Conservation (phyloP, 371 early-diverging fungal genomes). For the Lichtheimia ramosa region DNA sequence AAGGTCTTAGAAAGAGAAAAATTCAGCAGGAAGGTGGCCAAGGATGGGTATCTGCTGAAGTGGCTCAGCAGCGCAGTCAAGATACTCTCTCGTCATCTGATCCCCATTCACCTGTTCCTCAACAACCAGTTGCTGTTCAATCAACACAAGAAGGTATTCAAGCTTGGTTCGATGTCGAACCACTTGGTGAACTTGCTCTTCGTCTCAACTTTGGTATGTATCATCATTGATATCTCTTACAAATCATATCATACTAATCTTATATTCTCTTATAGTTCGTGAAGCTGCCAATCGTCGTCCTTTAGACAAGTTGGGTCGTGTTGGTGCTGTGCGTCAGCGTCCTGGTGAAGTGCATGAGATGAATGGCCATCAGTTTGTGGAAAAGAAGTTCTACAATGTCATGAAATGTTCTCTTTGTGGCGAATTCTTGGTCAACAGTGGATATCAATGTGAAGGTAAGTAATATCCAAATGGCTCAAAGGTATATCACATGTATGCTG, state of each 20-base stretch:
- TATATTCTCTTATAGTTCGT: conserved; percentile 22
- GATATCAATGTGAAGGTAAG: conserved; percentile 90
- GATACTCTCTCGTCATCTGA: neutral
- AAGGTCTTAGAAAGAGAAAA: conserved; percentile 73
- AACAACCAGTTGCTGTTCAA: conserved; percentile 14
- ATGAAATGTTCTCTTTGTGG: conserved; percentile 95
- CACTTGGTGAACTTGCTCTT: conserved; percentile 83
- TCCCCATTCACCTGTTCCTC: conserved; percentile 11
- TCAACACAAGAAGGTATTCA: conserved; percentile 64
- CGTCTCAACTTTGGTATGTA: conserved; percentile 77
- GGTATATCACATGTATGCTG: neutral
- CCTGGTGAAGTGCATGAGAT: conserved; percentile 79
- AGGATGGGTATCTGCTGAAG: conserved; percentile 52
- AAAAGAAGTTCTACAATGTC: conserved; percentile 87
- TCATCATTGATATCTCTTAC: neutral
- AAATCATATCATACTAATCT: neutral
- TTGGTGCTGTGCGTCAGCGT: conserved; percentile 87
- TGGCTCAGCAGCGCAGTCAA: conserved; percentile 31
- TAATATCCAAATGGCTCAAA: neutral
- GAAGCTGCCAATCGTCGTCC: conserved; percentile 57
- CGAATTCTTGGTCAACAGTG: conserved; percentile 87
- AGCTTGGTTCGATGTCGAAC: conserved; percentile 91
- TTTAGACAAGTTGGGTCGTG: conserved; percentile 78
- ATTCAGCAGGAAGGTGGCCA: conserved; percentile 60
- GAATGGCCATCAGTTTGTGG: conserved; percentile 90